phyloP scores from a whole-genome alignment of 108 stramenopile genomes.

The Schizochytrium sp. region DNA sequence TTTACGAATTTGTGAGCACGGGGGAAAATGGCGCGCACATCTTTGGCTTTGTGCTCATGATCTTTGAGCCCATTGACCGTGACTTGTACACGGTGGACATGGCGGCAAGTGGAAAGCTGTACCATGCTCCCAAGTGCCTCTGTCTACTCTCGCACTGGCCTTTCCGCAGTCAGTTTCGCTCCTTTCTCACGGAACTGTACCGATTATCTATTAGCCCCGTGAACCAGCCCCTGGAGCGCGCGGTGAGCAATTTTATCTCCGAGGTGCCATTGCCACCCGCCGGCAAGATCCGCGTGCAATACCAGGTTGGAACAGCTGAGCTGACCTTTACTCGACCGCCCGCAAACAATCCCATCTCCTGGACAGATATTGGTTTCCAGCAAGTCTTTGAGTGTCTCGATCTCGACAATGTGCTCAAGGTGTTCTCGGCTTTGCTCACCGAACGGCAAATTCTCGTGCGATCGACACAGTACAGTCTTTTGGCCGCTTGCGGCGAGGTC shows the following conservation, averaged over 20 bases:
- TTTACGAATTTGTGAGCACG: slow-evolving; percentile 29
- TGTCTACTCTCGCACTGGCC: slow-evolving; percentile 74
- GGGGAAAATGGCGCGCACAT: slow-evolving; percentile 15
- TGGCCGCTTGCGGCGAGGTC: slow-evolving; percentile 68
- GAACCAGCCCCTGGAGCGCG: slow-evolving; percentile 79
- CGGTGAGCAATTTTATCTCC: slow-evolving; percentile 67
- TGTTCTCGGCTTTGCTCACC: slow-evolving; percentile 67
- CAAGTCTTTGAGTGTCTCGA: slow-evolving; percentile 66
- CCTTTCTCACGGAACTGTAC: slow-evolving; percentile 65
- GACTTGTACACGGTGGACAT: slow-evolving; percentile 17
- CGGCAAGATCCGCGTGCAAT: slow-evolving; percentile 60
- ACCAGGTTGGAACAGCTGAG: background rate
- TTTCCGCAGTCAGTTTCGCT: slow-evolving; percentile 63
- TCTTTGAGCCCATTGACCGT: background rate
- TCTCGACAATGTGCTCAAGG: slow-evolving; percentile 61
- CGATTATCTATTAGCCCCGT: slow-evolving; percentile 68
- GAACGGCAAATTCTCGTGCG: slow-evolving; percentile 63
- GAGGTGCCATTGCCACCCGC: slow-evolving; percentile 77
- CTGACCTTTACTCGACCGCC: slow-evolving; percentile 65
- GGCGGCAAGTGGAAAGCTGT: background rate
- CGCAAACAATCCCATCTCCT: slow-evolving; percentile 64
- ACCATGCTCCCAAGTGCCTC: slow-evolving; percentile 68
- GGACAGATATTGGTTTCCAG: slow-evolving; percentile 69
- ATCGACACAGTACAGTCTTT: slow-evolving; percentile 52
- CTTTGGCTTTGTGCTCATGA: background rate